Evolutionary conservation across 371 early-diverging fungal genomes (phyloP).

Genomic region (Mucor irregularis): DNA sequence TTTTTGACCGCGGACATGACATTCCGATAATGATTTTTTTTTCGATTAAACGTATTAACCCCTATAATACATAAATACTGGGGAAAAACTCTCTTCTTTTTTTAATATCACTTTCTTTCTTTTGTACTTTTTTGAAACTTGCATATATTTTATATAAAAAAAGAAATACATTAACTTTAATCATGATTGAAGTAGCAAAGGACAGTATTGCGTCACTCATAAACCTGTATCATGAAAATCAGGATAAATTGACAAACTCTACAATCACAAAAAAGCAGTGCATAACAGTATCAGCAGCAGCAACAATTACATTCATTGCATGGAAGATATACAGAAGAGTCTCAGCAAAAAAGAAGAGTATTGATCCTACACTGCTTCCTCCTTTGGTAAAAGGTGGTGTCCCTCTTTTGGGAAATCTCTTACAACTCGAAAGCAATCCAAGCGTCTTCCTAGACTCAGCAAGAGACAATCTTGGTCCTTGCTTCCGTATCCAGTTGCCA

Average conservation of each 20-base stretch:
- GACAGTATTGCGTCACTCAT: background rate
- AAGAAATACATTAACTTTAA: background rate
- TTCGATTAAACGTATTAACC: background rate
- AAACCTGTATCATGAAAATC: too few relatives aligned
- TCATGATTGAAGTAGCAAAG: background rate
- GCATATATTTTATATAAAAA: background rate
- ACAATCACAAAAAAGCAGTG: slow-evolving; percentile 4
- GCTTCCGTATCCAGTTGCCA: slow-evolving; percentile 16
- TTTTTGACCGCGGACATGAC: background rate
- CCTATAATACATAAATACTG: background rate
- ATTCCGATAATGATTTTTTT: background rate
- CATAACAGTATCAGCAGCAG: slow-evolving; percentile 14
- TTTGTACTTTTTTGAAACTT: background rate
- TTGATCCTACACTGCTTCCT: slow-evolving; percentile 4
- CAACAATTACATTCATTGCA: slow-evolving; percentile 7
- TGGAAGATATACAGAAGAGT: slow-evolving; percentile 5
- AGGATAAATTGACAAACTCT: background rate
- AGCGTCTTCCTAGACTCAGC: slow-evolving; percentile 11
- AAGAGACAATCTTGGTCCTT: slow-evolving; percentile 14
- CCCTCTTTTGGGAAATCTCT: slow-evolving; percentile 18
- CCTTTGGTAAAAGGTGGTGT: slow-evolving; percentile 16
- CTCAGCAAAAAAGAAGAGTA: background rate
- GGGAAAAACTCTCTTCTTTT: background rate
- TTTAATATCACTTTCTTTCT: background rate
- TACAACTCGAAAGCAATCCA: slow-evolving; percentile 15